phyloP scores from a whole-genome alignment of 1,139 yeast genomes.

The Candida sojae region DNA sequence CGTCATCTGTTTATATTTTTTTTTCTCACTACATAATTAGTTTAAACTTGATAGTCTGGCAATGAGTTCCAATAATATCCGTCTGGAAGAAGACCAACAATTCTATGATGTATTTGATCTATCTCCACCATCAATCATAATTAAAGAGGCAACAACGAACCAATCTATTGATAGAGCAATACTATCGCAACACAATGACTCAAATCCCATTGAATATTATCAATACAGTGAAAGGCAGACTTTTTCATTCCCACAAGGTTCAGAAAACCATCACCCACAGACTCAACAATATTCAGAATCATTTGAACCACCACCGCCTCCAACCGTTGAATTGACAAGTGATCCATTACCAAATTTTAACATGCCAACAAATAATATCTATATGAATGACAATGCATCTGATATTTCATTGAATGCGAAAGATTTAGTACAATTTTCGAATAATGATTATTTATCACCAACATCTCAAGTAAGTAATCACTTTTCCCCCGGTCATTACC shows the following conservation, averaged over 20 bases:
- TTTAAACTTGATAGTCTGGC: background rate
- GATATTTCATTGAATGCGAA: constrained; percentile 10
- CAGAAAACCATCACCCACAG: background rate
- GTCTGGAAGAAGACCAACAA: constrained; percentile 25
- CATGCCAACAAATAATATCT: constrained; percentile 1
- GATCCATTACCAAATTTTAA: constrained; percentile 9
- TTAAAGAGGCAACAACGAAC: background rate
- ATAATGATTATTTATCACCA: constrained; percentile 16
- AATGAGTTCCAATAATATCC: background rate
- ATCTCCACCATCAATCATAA: constrained; percentile 17
- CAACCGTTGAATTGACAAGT: constrained; percentile 5
- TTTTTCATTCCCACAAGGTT: background rate
- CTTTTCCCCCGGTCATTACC: constrained; percentile 7
- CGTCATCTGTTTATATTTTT: no score
- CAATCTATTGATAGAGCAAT: constrained; percentile 2
- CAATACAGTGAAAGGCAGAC: background rate
- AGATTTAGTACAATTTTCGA: constrained; percentile 8
- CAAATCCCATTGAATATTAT: constrained; percentile 1
- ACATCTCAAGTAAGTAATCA: constrained; percentile 9
- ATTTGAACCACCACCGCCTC: constrained; percentile 8
- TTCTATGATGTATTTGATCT: constrained; percentile 24
- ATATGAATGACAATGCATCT: constrained; percentile 9
- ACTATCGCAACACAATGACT: constrained; percentile 1
- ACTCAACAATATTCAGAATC: background rate
- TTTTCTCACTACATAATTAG: no score